phyloP scores from a whole-genome alignment of 1,284 basidiomycete genomes.

The Gomphus bonarii region DNA sequence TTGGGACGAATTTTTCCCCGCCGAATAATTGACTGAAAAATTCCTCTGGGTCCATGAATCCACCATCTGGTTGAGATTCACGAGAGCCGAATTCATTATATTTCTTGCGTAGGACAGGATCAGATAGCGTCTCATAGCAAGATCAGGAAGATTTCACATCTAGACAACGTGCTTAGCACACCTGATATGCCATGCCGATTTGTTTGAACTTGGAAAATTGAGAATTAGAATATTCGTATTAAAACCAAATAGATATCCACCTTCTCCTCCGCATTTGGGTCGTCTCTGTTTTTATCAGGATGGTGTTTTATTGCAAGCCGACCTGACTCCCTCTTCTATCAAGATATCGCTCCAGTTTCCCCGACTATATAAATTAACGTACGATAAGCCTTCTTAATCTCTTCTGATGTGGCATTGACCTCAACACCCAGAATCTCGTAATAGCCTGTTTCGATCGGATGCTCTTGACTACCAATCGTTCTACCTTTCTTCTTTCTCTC shows the following conservation, averaged over 20 bases:
- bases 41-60: conserved; percentile 70
- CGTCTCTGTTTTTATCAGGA: conserved; percentile 89
- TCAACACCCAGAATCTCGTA: conserved; percentile 78
- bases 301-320: conserved; percentile 90
- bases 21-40: conserved; percentile 93
- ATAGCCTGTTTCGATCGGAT: conserved; percentile 82
- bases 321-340: conserved; percentile 31
- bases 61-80: conserved; percentile 70
- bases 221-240: conserved; percentile 9
- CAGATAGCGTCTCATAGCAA: conserved; percentile 68
- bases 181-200: conserved; percentile 20
- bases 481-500: conserved; percentile 32
- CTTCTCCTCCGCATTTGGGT: conserved; percentile 82
- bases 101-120: conserved; percentile 74
- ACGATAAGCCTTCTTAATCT: conserved; percentile 96
- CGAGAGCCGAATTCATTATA: conserved; percentile 90
- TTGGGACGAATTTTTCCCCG: conserved; percentile 73
- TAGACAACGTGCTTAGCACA: not conserved
- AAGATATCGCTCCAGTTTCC: not conserved
- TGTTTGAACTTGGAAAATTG: conserved; percentile 17
- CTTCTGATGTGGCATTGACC: conserved; percentile 67
- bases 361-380: conserved; percentile 21
- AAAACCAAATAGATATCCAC: conserved; percentile 22
- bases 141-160: not conserved
- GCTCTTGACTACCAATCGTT: conserved; percentile 77